Evolutionary conservation across 805 yeast species (phyloP), one percentile per base, ranked within the genome.

Genomic region (Henningerozyma blattae): DNA sequence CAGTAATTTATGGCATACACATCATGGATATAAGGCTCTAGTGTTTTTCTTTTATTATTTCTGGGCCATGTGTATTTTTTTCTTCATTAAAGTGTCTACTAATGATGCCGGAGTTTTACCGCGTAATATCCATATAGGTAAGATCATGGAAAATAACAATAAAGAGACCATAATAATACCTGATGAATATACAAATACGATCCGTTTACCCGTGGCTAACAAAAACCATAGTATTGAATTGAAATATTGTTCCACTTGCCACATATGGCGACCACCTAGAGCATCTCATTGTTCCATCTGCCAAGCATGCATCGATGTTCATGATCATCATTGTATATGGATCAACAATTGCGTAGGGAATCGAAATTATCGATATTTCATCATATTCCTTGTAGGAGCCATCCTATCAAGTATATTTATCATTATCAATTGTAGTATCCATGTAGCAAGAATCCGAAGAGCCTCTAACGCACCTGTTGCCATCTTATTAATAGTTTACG

Each of bases 331-430:
- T 52, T 79, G 87, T 48, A 44, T 63, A 24, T 74, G 81, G 72
- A 49, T 83, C 32, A 77, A 79, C 46, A 81, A 75, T 44, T 83
- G 94, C 50, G 67, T 83, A 28, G 94, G 94, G 1, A 70, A 72
- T 39, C 56, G 82, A 35, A 83, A 81, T 47, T 81, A 81, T 52
- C 56, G 71, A 41, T 75, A 66, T 53, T 82, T 80, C 46, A 36
- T 76, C 27, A 44, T 46, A 2, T 80, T 75, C 42, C 47, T 81
- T 26, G 22, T 67, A 1, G 58, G 62, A 32, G 47, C 58, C 1
- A 46, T 54, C 1, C 3, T 67, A 0, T 35, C 60, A 1, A 48
- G 62, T 10, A 27, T 50, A 1, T 52, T 54, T 3, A 35, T 54
- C 25, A 41, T 54, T 3, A 35, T 40, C 15, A 46, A 42, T 27